phyloP scores from a whole-genome alignment of 768 basidiomycete genomes.

The Pleurotus ostreatus region DNA sequence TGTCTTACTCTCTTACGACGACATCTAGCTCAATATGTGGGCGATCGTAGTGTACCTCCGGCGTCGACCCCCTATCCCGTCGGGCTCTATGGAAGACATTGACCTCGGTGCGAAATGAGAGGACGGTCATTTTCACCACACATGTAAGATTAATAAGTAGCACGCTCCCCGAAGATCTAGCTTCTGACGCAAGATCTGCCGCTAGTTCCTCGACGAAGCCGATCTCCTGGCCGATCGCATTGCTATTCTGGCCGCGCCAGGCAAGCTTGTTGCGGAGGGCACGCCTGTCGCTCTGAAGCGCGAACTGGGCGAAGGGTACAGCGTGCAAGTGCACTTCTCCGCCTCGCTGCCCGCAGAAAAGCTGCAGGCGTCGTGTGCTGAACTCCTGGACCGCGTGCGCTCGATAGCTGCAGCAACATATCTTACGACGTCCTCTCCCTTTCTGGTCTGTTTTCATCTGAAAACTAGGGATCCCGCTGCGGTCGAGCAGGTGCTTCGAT shows the following conservation, averaged over 20 bases:
- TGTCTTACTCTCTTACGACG: background rate
- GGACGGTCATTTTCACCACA: conserved; percentile 74
- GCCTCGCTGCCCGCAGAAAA: conserved; percentile 21
- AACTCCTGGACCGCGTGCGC: conserved; percentile 39
- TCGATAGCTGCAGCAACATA: conserved; percentile 41
- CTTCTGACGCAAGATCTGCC: background rate
- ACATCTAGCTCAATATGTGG: background rate
- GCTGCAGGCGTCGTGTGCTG: conserved; percentile 19
- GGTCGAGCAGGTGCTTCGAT: conserved; percentile 52
- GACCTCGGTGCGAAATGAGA: conserved; percentile 58
- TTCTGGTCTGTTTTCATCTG: conserved; percentile 50
- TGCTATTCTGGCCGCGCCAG: conserved; percentile 71
- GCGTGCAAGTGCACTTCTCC: conserved; percentile 49
- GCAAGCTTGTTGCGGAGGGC: conserved; percentile 69
- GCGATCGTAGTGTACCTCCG: conserved; percentile 54
- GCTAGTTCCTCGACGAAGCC: conserved; percentile 72
- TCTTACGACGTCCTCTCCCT: conserved; percentile 36
- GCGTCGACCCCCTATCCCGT: conserved; percentile 77
- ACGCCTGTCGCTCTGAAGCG: conserved; percentile 74
- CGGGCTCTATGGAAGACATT: conserved; percentile 75
- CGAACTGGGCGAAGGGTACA: conserved; percentile 69
- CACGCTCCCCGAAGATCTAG: background rate
- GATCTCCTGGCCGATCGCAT: conserved; percentile 76
- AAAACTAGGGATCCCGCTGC: conserved; percentile 51
- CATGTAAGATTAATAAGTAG: conserved; percentile 43